phyloP scores from a whole-genome alignment of 2,329 filamentous ascomycete genomes.

The Curvularia lunata region DNA sequence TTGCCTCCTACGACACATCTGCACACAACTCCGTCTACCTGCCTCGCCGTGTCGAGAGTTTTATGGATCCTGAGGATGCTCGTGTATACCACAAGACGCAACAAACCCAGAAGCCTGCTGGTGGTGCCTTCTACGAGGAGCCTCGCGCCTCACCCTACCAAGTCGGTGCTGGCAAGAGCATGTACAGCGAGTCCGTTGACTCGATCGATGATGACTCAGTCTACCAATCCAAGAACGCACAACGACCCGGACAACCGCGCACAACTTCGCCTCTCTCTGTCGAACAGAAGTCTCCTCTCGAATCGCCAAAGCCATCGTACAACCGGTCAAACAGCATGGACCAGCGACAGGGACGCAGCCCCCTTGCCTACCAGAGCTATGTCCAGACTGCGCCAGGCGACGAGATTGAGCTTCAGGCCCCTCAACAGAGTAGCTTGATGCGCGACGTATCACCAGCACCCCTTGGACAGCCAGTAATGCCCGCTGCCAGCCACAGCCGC shows the following conservation, averaged over 20 bases:
- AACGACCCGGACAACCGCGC: conserved; percentile 30
- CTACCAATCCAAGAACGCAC: conserved; percentile 38
- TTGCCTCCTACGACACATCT: conserved; percentile 62
- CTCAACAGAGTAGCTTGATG: conserved; percentile 43
- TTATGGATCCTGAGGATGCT: conserved; percentile 80
- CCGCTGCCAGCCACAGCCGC: conserved; percentile 31
- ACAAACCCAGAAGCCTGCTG: conserved; percentile 52
- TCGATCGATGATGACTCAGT: conserved; percentile 47
- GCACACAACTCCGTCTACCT: conserved; percentile 67
- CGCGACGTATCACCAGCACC: conserved; percentile 45
- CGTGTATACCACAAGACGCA: conserved; percentile 75
- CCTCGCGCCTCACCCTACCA: conserved; percentile 38
- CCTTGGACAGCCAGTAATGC: conserved; percentile 21
- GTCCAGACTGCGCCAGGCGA: conserved; percentile 43
- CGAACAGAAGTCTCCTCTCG: conserved; percentile 35
- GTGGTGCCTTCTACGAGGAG: conserved; percentile 52
- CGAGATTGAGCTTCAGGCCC: conserved; percentile 47
- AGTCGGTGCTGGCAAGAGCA: conserved; percentile 33
- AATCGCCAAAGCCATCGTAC: conserved; percentile 42
- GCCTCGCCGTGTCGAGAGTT: conserved; percentile 72
- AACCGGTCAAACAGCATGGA: conserved; percentile 26
- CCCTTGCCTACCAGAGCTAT: conserved; percentile 55
- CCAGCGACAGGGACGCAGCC: conserved; percentile 51
- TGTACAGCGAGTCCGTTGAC: conserved; percentile 45
- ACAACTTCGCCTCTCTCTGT: conserved; percentile 45